phyloP scores from a whole-genome alignment of 768 basidiomycete species.

The Cyclocybe aegerita region DNA sequence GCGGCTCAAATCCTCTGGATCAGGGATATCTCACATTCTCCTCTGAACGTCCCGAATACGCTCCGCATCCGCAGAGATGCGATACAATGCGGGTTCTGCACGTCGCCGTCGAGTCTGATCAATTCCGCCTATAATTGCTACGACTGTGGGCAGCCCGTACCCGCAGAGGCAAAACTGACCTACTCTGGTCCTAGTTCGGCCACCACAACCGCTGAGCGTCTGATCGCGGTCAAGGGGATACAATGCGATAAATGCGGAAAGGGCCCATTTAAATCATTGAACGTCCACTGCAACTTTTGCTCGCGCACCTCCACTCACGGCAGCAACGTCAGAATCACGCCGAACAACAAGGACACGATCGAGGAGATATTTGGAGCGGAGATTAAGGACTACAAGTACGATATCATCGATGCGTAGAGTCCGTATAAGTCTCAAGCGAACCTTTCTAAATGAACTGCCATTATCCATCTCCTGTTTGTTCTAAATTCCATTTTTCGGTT shows the following conservation, averaged over 20 bases:
- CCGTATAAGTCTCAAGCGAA: neutral
- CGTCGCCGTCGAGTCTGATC: neutral
- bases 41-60: neutral
- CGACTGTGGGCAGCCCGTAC: neutral
- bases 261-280: neutral
- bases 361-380: constrained; percentile 7
- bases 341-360: neutral
- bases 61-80: constrained; percentile 1
- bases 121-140: neutral
- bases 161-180: neutral
- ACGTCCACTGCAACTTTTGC: neutral
- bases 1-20: constrained; percentile 6
- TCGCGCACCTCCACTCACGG: neutral
- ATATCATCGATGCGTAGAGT: neutral
- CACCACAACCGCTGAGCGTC: neutral
- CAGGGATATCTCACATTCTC: neutral
- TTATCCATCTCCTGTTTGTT: too few relatives aligned
- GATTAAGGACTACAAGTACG: constrained; percentile 1
- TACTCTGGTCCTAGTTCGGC: neutral
- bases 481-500: too few relatives aligned
- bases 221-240: neutral
- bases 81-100: constrained; percentile 3
- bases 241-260: neutral
- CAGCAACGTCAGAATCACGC: neutral
- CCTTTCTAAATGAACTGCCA: neutral